Base-by-base conservation (phyloP, 208 protist genomes). In the Herpetomonas muscarum region DNA sequence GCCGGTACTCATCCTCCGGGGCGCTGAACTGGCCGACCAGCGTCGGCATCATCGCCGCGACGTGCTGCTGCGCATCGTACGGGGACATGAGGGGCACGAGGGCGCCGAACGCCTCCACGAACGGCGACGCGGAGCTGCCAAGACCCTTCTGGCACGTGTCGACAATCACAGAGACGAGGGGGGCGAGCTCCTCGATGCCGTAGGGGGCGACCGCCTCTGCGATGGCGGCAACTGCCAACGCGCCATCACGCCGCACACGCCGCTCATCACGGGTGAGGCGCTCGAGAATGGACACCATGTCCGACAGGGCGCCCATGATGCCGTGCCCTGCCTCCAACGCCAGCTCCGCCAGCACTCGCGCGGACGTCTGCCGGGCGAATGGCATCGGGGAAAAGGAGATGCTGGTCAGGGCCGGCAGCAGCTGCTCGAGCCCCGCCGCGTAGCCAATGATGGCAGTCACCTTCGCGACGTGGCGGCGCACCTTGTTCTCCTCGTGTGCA, bases 11-110 rank as follows among this genome's bases (percentile, higher is more conserved):
- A 53, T 98, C 97, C 67, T 99, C 98, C 12, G 96, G 96, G 12
- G 81, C 92, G 54, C 74, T 85, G 70, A 97, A 97, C 58, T 96
- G 81, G 47, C 85, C 89, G 41, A 99, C 91, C 3, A 99, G 75
- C 42, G 90, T 94, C 5, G 79, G 64, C 86, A 99, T 98, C 66
- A 99, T 96, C 44, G 90, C 92, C 51, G 92, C 92, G 0, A 97
- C 99, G 71, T 99, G 99, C 51, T 92, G 90, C 36, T 87, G 81
- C 10, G 98, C 98, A 57, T 98, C 90, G 50, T 97, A 90, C 5
- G 96, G 78, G 13, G 98, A 96, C 98, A 99, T 99, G 26, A 99
- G 88, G 30, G 98, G 97, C 42, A 99, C 98, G 50, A 99, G 92
- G 52, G 92, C 97, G 39, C 98, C 98, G 69, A 99, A 98, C 17